Base-by-base conservation (phyloP, 352 stramenopile species). In the Globisporangium paddicum region DNA sequence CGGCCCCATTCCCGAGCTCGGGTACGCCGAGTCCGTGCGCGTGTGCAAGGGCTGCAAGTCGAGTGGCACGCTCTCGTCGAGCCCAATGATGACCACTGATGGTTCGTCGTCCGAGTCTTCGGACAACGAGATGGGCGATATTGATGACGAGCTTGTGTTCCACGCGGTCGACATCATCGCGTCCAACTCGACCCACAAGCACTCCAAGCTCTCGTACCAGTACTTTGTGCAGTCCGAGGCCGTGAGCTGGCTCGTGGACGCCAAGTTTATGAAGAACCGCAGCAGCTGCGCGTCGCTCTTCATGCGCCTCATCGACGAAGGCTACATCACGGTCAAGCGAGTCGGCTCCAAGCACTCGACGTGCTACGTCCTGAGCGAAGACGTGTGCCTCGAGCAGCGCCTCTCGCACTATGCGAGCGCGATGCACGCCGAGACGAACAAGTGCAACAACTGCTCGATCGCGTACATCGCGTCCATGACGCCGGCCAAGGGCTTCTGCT, bases 161-260 rank as follows among this genome's bases (percentile, higher is more conserved):
- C 55, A 64, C 18, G 79, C 84, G 14, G 70, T 91, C 13, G 79
- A 93, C 14, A 69, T 88, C 48, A 72, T 93, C 61, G 76, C 73
- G n/a, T 69, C 69, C 9, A 71, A 87, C 38, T 88, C 84, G 49
- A 76, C 58, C 13, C 60, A 85, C 50, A 93, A 93, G 64, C 70
- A 80, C 49, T 86, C 75, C n/a, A 83, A 82, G 57, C 60, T 93
- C 34, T 77, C 75, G 68, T 93, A 90, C 72, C 75, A 89, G 59
- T 90, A 90, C 67, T 93, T 94, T 53, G 78, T 92, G 52, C 79
- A 92, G 63, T 92, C 82, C 14, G 84, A 94, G 51, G 82, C 84
- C 16, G 80, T 94, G 58, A 92, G 75, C 62, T 94, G 84, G 82
- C 78, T 94, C 38, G 72, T 84, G 52, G 84, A 94, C 54, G 76